Percentiles rank a stretch among this genome's conserved stretches.
phyloP scores from a whole-genome alignment of 495 filamentous ascomycete genomes.

The Penicillium paxilli region DNA sequence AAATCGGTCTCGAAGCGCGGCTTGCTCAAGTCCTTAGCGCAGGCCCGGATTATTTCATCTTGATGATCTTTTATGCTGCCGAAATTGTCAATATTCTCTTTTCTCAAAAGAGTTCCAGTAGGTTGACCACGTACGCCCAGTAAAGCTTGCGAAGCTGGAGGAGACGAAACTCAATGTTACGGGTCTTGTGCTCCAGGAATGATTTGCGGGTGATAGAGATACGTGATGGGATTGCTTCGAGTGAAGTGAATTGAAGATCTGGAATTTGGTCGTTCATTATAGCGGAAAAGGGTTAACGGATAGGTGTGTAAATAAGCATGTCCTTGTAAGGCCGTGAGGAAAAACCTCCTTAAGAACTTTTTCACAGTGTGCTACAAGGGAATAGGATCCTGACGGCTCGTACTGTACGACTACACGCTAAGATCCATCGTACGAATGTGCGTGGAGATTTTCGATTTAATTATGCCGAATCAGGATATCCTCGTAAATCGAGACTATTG shows the following conservation, averaged over 20 bases:
- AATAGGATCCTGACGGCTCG: no score
- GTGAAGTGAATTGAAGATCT: conserved; percentile 62
- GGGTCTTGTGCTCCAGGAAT: conserved; percentile 78
- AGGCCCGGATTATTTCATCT: conserved; percentile 66
- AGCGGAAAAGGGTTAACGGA: conserved; percentile 2
- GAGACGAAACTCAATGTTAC: conserved; percentile 75
- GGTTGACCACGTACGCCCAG: conserved; percentile 64
- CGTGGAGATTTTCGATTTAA: no score
- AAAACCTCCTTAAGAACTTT: conserved; percentile 9
- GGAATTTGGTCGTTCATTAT: conserved; percentile 40
- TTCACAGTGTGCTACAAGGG: no score
- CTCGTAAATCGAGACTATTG: no score
- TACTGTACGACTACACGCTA: no score
- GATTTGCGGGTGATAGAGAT: conserved; percentile 57
- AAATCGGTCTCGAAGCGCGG: conserved; percentile 66
- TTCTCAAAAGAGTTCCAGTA: no score
- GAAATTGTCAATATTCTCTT: conserved; percentile 2
- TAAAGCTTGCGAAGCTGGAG: conserved; percentile 89
- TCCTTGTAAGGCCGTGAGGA: no score
- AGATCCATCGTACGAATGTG: no score
- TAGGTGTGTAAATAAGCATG: no score
- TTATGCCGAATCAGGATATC: no score
- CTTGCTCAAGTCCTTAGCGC: conserved; percentile 73
- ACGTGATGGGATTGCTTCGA: conserved; percentile 64
- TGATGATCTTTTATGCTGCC: conserved; percentile 70